A percentile compares a stretch with the other conserved stretches of the same genome.
Evolutionary conservation across 2,329 filamentous ascomycete genomes (phyloP).

Genomic region (Monosporascus sp.): DNA sequence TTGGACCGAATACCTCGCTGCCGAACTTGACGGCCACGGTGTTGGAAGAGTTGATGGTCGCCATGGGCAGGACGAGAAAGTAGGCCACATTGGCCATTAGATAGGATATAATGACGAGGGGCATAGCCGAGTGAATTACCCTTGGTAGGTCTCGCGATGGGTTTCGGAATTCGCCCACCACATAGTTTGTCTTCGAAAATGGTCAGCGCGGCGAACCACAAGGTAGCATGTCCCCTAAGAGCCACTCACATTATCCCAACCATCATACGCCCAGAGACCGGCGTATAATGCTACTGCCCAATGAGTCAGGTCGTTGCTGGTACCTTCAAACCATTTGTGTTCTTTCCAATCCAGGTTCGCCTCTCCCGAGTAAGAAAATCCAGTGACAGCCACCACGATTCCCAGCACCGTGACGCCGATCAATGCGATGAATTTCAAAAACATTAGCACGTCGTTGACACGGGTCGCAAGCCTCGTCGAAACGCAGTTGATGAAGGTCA

Average conservation of each 20-base stretch:
- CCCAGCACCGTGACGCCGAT: slow-evolving; percentile 82
- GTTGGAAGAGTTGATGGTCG: slow-evolving; percentile 78
- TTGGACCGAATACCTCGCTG: slow-evolving; percentile 77
- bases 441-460: slow-evolving; percentile 90
- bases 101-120: slow-evolving; percentile 85
- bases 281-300: slow-evolving; percentile 96
- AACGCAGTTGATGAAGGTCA: slow-evolving; percentile 84
- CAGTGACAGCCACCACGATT: slow-evolving; percentile 82
- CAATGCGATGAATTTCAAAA: slow-evolving; percentile 90
- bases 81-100: slow-evolving; percentile 89
- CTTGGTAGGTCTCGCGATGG: slow-evolving; percentile 83
- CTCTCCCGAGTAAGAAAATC: slow-evolving; percentile 69
- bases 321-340: slow-evolving; percentile 82
- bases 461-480: slow-evolving; percentile 85
- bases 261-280: slow-evolving; percentile 95
- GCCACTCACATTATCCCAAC: slow-evolving; percentile 90
- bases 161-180: slow-evolving; percentile 94
- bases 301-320: slow-evolving; percentile 69
- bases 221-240: not conserved
- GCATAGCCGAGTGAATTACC: slow-evolving; percentile 95
- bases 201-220: slow-evolving; percentile 20
- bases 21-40: slow-evolving; percentile 97
- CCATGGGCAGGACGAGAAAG: slow-evolving; percentile 83
- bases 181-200: slow-evolving; percentile 76
- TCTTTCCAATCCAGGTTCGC: slow-evolving; percentile 84